These are phyloP conservation scores for Sarocladiaceae sp. DNA, from an alignment of 2,329 filamentous ascomycete genomes.

Conservation along the genomic window DNA sequence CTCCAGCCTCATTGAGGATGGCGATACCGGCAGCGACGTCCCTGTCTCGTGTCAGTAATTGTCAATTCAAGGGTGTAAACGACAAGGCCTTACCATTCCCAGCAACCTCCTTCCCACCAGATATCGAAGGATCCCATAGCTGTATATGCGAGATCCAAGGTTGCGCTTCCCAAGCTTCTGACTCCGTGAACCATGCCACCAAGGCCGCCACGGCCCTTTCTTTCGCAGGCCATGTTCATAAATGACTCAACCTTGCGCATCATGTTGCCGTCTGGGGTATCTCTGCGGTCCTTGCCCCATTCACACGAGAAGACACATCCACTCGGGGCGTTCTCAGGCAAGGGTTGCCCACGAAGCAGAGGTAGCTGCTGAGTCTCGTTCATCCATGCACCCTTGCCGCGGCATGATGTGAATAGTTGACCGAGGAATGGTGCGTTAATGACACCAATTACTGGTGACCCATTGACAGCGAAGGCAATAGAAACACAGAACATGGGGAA, in stretches of 20 bases:
- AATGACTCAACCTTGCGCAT: constrained; percentile 70
- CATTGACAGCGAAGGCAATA: constrained; percentile 62
- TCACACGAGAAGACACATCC: constrained; percentile 72
- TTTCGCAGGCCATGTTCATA: constrained; percentile 68
- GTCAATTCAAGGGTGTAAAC: background rate
- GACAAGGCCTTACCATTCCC: constrained; percentile 66
- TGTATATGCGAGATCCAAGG: constrained; percentile 69
- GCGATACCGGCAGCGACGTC: constrained; percentile 74
- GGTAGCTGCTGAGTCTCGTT: constrained; percentile 62
- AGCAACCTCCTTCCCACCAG: constrained; percentile 80
- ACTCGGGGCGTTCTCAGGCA: constrained; percentile 60
- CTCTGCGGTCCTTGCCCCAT: constrained; percentile 74
- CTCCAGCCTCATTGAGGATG: constrained; percentile 69
- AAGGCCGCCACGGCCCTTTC: constrained; percentile 56
- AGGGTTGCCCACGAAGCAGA: constrained; percentile 55
- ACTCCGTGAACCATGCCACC: constrained; percentile 79
- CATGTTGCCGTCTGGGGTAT: constrained; percentile 63
- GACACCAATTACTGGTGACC: constrained; percentile 61
- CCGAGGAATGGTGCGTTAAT: constrained; percentile 68
- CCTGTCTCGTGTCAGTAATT: constrained; percentile 31
- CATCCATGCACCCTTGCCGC: constrained; percentile 64
- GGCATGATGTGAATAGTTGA: constrained; percentile 66
- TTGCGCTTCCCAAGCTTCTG: constrained; percentile 67
- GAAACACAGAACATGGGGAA: constrained; percentile 81
- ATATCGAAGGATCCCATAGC: constrained; percentile 75